Base-by-base conservation (phyloP, 108 stramenopile genomes). In the Bacterosira constricta region DNA sequence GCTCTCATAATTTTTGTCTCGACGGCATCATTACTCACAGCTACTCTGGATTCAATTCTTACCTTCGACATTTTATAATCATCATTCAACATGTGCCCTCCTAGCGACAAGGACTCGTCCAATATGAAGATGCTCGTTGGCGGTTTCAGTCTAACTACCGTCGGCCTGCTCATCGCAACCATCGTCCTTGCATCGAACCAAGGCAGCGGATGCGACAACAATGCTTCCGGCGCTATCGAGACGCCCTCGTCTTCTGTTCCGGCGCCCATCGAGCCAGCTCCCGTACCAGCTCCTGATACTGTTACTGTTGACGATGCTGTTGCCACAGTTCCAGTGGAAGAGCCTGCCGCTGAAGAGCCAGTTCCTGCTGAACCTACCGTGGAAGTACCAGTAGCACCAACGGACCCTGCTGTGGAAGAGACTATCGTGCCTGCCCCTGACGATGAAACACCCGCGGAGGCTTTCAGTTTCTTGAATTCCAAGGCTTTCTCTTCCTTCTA, bases 51-150 rank as follows among this genome's bases (percentile, higher is more conserved):
- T n/a, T n/a, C n/a, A n/a, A n/a, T n/a, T n/a, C n/a, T n/a, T n/a
- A n/a, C n/a, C n/a, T n/a, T n/a, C n/a, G n/a, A n/a, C n/a, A n/a
- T n/a, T n/a, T n/a, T n/a, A n/a, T n/a, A n/a, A n/a, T n/a, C n/a
- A n/a, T n/a, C n/a, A n/a, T n/a, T n/a, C n/a, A n/a, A n/a, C 59
- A 60, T 60, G 59, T 60, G 59, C 59, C 47, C 59, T 60, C 1
- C 57, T 58, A 9, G 35, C 47, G 13, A 42, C 23, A 60, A 60
- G 45, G 47, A 60, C 4, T 45, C 23, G 41, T 38, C 59, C 10
- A 60, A 37, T 25, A 37, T 60, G 41, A 69, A 69, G 47, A 18
- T 17, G 1, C 47, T 49, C 39, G 44, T 69, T 15, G 69, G 31
- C 32, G 26, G 18, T 20, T 44, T 69, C 44, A 23, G 69, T 44